A percentile compares a stretch with the other conserved stretches of the same genome.
These are phyloP conservation scores for Clohesyomyces aquaticus DNA, from an alignment of 495 filamentous ascomycete genomes.

Conservation along the genomic window DNA sequence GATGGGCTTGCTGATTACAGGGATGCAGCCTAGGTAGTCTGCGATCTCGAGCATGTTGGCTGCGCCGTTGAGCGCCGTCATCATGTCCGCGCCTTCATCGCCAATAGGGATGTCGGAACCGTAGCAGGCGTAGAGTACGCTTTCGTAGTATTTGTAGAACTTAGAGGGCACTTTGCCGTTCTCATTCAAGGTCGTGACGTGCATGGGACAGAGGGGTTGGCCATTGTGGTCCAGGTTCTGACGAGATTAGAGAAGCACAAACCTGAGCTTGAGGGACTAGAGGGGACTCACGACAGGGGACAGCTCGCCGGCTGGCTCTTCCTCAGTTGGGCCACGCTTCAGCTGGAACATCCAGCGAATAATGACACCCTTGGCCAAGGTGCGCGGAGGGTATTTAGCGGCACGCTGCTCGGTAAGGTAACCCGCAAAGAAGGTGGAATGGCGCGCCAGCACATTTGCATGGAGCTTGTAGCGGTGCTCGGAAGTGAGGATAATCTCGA, in stretches of 20 bases:
- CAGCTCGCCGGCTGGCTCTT: conserved; percentile 28
- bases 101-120: conserved; percentile 42
- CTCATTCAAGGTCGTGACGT: conserved; percentile 31
- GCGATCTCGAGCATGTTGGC: conserved; percentile 50
- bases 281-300: conserved; percentile 24
- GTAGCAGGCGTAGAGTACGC: conserved; percentile 54
- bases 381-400: conserved; percentile 22
- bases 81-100: conserved; percentile 37
- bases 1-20: conserved; percentile 48
- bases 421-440: conserved; percentile 24
- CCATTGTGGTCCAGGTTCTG: conserved; percentile 27
- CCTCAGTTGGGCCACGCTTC: conserved; percentile 1
- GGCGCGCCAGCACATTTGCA: conserved; percentile 28
- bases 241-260: background rate
- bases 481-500: conserved; percentile 39
- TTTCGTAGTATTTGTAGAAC: conserved; percentile 44
- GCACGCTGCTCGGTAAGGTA: conserved; percentile 27
- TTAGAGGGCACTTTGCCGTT: conserved; percentile 37
- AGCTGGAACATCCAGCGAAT: conserved; percentile 41
- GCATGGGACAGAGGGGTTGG: conserved; percentile 5
- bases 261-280: background rate
- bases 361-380: conserved; percentile 31
- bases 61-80: conserved; percentile 41
- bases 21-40: conserved; percentile 48
- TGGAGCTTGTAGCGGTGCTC: conserved; percentile 39